Percentiles rank a stretch among this genome's conserved stretches.
Evolutionary conservation across 164 flowering plant species (phyloP).

Genomic region (Euptelea pleiosperma): DNA sequence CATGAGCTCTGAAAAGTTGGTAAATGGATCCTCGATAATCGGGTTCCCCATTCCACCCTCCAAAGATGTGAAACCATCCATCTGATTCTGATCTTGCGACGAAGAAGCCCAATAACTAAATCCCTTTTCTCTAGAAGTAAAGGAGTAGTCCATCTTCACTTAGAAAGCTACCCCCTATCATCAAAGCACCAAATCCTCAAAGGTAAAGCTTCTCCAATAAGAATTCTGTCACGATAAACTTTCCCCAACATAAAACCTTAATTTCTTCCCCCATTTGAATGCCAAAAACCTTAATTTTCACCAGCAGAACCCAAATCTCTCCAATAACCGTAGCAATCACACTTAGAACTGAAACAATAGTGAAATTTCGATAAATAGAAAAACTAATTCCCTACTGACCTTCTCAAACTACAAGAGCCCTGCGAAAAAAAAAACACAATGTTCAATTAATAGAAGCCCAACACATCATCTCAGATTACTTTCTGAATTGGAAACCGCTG

Average conservation of each 20-base stretch:
- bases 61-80: constrained; percentile 17
- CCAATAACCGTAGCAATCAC: neutral
- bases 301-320: neutral
- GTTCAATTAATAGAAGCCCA: neutral
- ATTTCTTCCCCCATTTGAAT: constrained; percentile 4
- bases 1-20: constrained; percentile 44
- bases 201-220: no score
- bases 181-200: no score
- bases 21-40: constrained; percentile 35
- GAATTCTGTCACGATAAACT: no score
- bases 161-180: no score
- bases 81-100: constrained; percentile 15
- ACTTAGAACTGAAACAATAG: neutral
- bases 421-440: neutral
- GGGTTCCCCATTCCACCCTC: constrained; percentile 25
- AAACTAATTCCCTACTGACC: no score
- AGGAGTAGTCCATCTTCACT: constrained; percentile 33
- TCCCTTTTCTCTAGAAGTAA: constrained; percentile 36
- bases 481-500: no score
- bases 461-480: no score
- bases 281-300: neutral
- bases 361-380: no score
- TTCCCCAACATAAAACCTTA: neutral
- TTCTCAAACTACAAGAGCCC: no score
- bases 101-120: constrained; percentile 28